Evolutionary conservation across 441 rosid genomes (phyloP).

Genomic region (Adansonia rubrostipa): DNA sequence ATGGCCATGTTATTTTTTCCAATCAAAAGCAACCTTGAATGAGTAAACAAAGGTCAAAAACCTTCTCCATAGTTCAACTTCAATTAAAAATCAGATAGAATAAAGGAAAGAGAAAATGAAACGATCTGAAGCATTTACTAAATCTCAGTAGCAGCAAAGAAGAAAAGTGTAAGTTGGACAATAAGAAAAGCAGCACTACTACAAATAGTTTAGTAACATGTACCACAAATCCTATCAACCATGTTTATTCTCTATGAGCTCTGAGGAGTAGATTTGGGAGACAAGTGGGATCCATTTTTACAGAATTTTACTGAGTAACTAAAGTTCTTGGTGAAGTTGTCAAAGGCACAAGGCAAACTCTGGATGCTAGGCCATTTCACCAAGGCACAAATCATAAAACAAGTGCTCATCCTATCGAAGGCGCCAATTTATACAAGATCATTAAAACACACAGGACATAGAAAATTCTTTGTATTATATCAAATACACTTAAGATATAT

Average conservation of each 20-base stretch:
- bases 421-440: conserved; percentile 1
- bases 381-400: not conserved
- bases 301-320: conserved; percentile 3
- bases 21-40: not conserved
- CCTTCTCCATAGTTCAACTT: not conserved
- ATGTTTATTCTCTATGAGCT: not conserved
- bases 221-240: not conserved
- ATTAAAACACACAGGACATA: not conserved
- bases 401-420: not conserved
- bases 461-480: not conserved
- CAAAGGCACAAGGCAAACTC: conserved; percentile 8
- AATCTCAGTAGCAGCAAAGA: not conserved
- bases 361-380: not conserved
- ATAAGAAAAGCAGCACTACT: not conserved
- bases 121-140: not conserved
- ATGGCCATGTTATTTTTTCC: not conserved
- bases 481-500: not conserved
- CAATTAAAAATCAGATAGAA: not conserved
- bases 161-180: not conserved
- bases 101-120: not conserved
- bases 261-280: not conserved
- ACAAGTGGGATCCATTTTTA: not conserved
- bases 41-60: not conserved
- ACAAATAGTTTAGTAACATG: not conserved
- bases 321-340: not conserved